A percentile compares a stretch with the other conserved stretches of the same genome.
Conservation (phyloP, 495 filamentous ascomycete genomes). For the Aspergillus baeticus region DNA sequence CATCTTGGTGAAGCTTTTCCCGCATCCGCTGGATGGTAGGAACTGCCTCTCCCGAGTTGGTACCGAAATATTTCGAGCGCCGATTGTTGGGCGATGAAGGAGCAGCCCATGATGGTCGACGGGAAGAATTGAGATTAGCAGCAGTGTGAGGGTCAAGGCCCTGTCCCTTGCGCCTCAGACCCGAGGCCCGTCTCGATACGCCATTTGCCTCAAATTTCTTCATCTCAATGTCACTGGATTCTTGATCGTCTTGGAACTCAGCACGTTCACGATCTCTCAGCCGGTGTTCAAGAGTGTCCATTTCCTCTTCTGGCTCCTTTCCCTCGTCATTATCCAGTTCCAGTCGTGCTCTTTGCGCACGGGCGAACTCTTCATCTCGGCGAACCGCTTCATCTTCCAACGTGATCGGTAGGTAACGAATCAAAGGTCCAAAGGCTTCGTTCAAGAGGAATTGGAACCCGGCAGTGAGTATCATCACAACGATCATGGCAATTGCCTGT, state of each 20-base stretch:
- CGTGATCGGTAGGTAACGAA: constrained; percentile 89
- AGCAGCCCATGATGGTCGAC: constrained; percentile 39
- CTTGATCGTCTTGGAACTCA: constrained; percentile 35
- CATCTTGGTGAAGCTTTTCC: constrained; percentile 44
- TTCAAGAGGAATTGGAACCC: constrained; percentile 83
- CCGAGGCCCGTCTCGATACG: not conserved
- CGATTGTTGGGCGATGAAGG: constrained; percentile 37
- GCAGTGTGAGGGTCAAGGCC: constrained; percentile 13
- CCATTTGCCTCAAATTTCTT: constrained; percentile 43
- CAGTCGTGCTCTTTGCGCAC: constrained; percentile 65
- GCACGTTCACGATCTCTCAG: constrained; percentile 41
- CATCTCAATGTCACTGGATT: constrained; percentile 60
- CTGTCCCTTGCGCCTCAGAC: constrained; percentile 20
- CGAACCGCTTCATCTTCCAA: constrained; percentile 91
- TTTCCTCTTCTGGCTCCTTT: constrained; percentile 2
- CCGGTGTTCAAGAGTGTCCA: constrained; percentile 43
- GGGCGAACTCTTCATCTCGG: constrained; percentile 83
- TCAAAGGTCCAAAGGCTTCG: constrained; percentile 79
- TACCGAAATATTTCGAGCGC: constrained; percentile 42
- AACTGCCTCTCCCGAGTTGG: constrained; percentile 29
- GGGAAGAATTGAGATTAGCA: constrained; percentile 18
- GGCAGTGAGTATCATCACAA: constrained; percentile 66
- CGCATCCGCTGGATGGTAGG: constrained; percentile 34
- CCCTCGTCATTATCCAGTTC: constrained; percentile 31
- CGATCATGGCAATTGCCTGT: constrained; percentile 89